These are phyloP conservation scores for Triglochin maritima DNA, from an alignment of 106 monocot genomes.

Conservation along the genomic window DNA sequence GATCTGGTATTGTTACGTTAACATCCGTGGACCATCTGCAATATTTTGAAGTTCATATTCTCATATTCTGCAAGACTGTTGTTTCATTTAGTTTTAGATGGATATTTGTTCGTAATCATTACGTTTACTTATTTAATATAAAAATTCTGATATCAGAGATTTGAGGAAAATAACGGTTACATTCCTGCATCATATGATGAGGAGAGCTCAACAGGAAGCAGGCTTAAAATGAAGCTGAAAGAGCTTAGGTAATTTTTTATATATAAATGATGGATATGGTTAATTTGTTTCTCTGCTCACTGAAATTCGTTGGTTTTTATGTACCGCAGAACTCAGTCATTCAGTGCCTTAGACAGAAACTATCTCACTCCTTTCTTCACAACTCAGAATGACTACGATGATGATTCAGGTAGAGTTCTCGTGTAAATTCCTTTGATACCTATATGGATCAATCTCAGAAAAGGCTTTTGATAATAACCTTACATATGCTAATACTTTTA, in stretches of 20 bases:
- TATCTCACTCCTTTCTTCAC: conserved; percentile 98
- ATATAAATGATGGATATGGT: background rate
- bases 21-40: no score
- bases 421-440: no score
- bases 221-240: conserved; percentile 72
- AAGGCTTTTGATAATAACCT: no score
- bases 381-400: conserved; percentile 73
- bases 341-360: conserved; percentile 83
- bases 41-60: no score
- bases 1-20: no score
- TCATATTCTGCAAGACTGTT: no score
- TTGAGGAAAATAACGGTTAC: conserved; percentile 55
- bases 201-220: conserved; percentile 39
- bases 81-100: no score
- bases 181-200: conserved; percentile 58
- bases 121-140: no score
- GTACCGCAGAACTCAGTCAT: conserved; percentile 57
- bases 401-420: conserved; percentile 32
- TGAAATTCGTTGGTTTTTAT: no score
- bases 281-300: conserved; percentile 1
- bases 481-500: no score
- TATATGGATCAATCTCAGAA: no score
- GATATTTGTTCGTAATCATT: no score
- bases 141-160: conserved; percentile 26
- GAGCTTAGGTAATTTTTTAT: conserved; percentile 43